Evolutionary conservation across 2,329 filamentous ascomycete genomes (phyloP).

Genomic region (Fusarium pseudonygamai): DNA sequence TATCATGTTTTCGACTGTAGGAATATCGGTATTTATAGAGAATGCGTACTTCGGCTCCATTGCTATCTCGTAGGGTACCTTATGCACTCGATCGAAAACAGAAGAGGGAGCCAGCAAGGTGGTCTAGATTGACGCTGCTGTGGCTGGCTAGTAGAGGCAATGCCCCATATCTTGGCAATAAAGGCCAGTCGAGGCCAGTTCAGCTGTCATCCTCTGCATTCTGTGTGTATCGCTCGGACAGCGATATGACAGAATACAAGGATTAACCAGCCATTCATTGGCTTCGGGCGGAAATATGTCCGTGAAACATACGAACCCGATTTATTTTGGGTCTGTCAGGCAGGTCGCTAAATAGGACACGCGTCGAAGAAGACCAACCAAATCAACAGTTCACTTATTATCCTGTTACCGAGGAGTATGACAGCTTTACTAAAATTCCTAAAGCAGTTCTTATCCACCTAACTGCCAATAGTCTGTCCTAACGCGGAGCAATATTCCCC

Average conservation of each 20-base stretch:
- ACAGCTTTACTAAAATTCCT: not conserved
- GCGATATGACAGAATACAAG: fast-evolving
- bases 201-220: not conserved
- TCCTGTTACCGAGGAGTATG: no score
- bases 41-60: fast-evolving
- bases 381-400: not conserved
- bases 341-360: no score
- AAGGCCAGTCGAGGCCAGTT: fast-evolving
- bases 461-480: not conserved
- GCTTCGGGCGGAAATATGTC: not conserved
- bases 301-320: not conserved
- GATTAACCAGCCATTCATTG: fast-evolving
- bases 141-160: not conserved
- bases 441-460: not conserved
- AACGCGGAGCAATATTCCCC: not conserved
- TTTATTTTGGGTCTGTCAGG: fast-evolving
- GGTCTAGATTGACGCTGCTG: fast-evolving
- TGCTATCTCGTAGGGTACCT: fast-evolving
- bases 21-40: not conserved
- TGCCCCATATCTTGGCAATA: not conserved
- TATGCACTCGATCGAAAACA: not conserved
- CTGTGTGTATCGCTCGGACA: fast-evolving
- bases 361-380: not conserved
- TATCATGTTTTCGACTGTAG: fast-evolving
- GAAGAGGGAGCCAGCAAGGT: not conserved